phyloP scores from a whole-genome alignment of 176 grass and related monocot genomes.

The Metroxylon sagu region DNA sequence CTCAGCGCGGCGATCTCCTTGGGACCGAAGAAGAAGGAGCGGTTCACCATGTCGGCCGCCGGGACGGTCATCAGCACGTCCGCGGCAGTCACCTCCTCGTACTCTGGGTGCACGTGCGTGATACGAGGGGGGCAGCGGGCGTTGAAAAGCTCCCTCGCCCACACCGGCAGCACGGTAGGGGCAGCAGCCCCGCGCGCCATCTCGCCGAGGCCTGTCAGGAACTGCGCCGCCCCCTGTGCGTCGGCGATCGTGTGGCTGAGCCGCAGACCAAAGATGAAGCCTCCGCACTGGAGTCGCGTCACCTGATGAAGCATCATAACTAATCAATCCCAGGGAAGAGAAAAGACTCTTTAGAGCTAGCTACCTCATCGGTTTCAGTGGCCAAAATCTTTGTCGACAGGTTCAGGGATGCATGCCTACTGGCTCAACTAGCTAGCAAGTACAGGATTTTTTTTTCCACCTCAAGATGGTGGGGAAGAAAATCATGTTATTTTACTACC shows the following conservation, averaged over 20 bases:
- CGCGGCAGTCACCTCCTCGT: conserved; percentile 26
- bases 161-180: conserved; percentile 28
- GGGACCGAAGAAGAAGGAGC: conserved; percentile 34
- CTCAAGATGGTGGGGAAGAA: no score
- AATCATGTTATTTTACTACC: no score
- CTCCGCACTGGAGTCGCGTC: conserved; percentile 48
- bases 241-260: conserved; percentile 55
- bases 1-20: conserved; percentile 39
- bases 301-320: conserved; percentile 30
- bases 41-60: not conserved
- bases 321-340: no score
- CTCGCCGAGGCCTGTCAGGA: conserved; percentile 52
- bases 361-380: no score
- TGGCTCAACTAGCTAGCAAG: no score
- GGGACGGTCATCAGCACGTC: conserved; percentile 11
- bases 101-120: conserved; percentile 48
- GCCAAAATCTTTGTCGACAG: no score
- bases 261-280: conserved; percentile 52
- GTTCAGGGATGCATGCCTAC: no score
- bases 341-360: no score
- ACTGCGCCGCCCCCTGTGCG: conserved; percentile 53
- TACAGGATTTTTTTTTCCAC: no score
- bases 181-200: conserved; percentile 30
- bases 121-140: conserved; percentile 16
- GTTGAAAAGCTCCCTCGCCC: conserved; percentile 53